Conservation (phyloP, 164 flowering plant genomes). For the Malania oleifera region DNA sequence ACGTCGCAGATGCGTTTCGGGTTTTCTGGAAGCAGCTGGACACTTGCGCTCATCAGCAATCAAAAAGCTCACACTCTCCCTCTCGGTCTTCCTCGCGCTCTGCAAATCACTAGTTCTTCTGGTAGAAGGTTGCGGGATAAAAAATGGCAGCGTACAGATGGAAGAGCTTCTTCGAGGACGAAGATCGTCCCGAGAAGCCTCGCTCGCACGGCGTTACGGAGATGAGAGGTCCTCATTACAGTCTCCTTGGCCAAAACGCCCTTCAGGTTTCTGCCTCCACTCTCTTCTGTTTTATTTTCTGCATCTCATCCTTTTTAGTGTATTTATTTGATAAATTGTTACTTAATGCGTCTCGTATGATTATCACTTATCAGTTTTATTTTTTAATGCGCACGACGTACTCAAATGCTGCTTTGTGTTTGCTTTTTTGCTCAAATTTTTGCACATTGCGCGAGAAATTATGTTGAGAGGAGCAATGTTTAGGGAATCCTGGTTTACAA, state of each 20-base stretch:
- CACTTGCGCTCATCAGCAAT: no score
- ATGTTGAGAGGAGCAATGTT: no score
- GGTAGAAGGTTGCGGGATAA: neutral
- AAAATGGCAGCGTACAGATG: conserved; percentile 56
- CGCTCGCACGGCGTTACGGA: conserved; percentile 76
- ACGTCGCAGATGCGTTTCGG: no score
- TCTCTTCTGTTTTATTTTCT: neutral
- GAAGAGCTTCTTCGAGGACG: conserved; percentile 79
- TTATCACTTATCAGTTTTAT: no score
- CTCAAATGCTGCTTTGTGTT: no score
- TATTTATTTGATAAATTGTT: no score
- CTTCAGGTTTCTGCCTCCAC: conserved; percentile 43
- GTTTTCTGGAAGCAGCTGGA: conserved; percentile 19
- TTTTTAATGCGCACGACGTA: no score
- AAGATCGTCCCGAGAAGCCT: conserved; percentile 91
- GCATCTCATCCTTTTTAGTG: no score
- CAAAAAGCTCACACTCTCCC: conserved; percentile 2
- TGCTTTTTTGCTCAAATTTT: no score
- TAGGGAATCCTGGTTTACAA: no score
- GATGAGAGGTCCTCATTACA: conserved; percentile 63
- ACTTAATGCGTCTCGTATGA: no score
- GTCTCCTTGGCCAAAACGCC: conserved; percentile 38
- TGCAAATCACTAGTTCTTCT: neutral
- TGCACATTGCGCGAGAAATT: no score
- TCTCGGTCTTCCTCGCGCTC: neutral